Evolutionary conservation across 2,329 filamentous ascomycete genomes (phyloP).

Genomic region (Tetracladium maxilliforme): DNA sequence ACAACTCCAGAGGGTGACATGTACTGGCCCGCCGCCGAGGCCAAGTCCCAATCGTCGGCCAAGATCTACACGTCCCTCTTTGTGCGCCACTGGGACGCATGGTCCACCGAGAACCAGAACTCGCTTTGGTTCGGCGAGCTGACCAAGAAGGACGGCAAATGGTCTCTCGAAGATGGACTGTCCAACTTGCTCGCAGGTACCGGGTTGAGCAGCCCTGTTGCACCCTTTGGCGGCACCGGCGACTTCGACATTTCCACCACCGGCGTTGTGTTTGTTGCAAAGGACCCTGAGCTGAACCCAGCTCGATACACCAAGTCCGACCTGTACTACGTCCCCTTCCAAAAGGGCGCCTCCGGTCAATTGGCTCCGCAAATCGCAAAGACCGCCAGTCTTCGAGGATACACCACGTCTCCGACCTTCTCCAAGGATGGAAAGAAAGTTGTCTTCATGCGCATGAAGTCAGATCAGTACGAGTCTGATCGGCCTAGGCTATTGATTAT

Average conservation of each 20-base stretch:
- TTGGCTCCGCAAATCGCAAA: constrained; percentile 34
- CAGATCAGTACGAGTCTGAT: constrained; percentile 68
- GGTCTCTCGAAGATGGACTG: no score
- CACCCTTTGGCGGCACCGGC: constrained; percentile 64
- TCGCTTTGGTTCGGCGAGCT: constrained; percentile 57
- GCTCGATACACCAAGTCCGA: constrained; percentile 71
- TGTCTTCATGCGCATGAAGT: constrained; percentile 68
- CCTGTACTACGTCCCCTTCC: constrained; percentile 57
- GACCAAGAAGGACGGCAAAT: no score
- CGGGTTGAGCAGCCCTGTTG: no score
- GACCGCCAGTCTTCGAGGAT: constrained; percentile 46
- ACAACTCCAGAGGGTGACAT: constrained; percentile 46
- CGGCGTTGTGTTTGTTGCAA: constrained; percentile 61
- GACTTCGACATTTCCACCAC: constrained; percentile 61
- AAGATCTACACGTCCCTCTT: constrained; percentile 59
- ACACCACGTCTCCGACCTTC: constrained; percentile 53
- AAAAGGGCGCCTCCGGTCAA: constrained; percentile 37
- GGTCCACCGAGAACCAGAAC: constrained; percentile 48
- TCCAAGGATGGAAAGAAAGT: constrained; percentile 57
- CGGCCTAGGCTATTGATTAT: constrained; percentile 54
- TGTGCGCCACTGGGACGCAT: constrained; percentile 70
- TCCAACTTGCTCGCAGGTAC: no score
- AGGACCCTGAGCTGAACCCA: constrained; percentile 55
- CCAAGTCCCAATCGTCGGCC: constrained; percentile 42
- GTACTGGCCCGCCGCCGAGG: constrained; percentile 43